Conservation (phyloP, 768 basidiomycete genomes). For the Hericium erinaceus region DNA sequence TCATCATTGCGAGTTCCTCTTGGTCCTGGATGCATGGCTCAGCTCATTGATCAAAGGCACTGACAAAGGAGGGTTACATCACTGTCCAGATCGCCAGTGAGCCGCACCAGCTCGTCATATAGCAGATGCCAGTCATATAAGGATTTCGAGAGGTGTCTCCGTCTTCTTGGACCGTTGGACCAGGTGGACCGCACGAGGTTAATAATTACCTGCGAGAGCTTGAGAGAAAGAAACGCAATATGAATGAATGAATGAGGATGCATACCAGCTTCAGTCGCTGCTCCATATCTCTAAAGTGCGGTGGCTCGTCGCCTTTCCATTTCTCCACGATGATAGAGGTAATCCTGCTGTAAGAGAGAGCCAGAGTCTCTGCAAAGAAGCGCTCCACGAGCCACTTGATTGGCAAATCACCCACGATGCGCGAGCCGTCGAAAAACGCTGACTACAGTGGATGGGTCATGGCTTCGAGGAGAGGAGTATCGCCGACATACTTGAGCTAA, state of each 20-base stretch:
- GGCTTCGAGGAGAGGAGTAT: no score
- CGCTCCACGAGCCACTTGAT: conserved; percentile 46
- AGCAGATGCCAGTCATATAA: conserved; percentile 58
- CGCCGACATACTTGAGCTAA: conserved; percentile 40
- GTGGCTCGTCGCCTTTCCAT: conserved; percentile 26
- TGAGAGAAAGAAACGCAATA: conserved; percentile 1
- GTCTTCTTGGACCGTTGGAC: conserved; percentile 58
- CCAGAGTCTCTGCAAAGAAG: conserved; percentile 42
- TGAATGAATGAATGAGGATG: background rate
- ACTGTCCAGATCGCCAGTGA: conserved; percentile 15
- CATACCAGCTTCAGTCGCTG: conserved; percentile 28
- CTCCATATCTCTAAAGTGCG: conserved; percentile 34
- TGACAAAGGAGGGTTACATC: conserved; percentile 12
- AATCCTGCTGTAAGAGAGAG: conserved; percentile 44
- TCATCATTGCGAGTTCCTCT: conserved; percentile 4
- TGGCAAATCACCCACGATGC: conserved; percentile 30
- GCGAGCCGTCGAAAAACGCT: background rate
- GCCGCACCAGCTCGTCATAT: conserved; percentile 35
- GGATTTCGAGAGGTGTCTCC: conserved; percentile 55
- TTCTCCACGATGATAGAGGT: conserved; percentile 27
- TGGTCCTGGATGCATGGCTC: conserved; percentile 8
- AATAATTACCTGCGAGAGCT: conserved; percentile 39
- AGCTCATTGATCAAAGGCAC: background rate
- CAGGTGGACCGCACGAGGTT: conserved; percentile 53
- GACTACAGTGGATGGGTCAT: conserved; percentile 1